Base-by-base conservation (phyloP, 208 protist genomes). In the Crithidia bombi region DNA sequence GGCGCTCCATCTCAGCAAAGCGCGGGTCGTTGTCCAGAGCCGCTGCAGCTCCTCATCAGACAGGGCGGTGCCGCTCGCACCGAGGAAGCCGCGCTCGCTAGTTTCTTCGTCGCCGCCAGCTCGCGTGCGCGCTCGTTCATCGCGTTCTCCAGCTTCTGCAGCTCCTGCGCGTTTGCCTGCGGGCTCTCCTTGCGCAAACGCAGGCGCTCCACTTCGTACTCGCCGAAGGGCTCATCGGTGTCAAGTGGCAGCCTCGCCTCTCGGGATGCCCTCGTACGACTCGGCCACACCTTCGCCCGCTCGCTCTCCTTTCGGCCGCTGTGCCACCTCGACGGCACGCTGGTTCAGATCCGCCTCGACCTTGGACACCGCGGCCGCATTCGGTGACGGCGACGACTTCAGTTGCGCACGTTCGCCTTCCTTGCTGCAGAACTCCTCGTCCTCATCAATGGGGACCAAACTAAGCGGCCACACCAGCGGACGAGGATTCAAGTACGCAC, bases 181-280 rank as follows among this genome's bases (percentile, higher is more conserved):
- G 83, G 79, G 57, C 87, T 50, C 36, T 87, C 70, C 59, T 84
- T 65, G 30, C 87, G 75, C 56, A 77, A n/a, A n/a, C n/a, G n/a
- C 33, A 85, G 71, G 3, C 83, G 75, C 69, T 90, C 76, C 32
- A 76, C 73, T 63, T 90, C 82, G 75, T 90, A 80, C 49, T 87
- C 81, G 44, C 69, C 71, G 73, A 89, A 91, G 21, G 62, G 66
- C 56, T 82, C 58, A 63, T 92, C 83, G 5, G 15, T 21, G 65
- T 92, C 78, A 6, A 92, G 78, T n/a, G 75, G 80, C 3, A 92
- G 75, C 39, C 59, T 81, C 79, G 21, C 23, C 47, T 58, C 74
- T 70, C 9, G 84, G 76, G 44, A 89, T 74, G 54, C 81, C 81
- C 36, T 71, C 63, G 35, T 73, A 79, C 15, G 38, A 38, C 32